Percentiles rank a stretch among this genome's conserved stretches.
phyloP scores from a whole-genome alignment of 371 early-diverging fungal genomes.

The Funneliformis caledonium region DNA sequence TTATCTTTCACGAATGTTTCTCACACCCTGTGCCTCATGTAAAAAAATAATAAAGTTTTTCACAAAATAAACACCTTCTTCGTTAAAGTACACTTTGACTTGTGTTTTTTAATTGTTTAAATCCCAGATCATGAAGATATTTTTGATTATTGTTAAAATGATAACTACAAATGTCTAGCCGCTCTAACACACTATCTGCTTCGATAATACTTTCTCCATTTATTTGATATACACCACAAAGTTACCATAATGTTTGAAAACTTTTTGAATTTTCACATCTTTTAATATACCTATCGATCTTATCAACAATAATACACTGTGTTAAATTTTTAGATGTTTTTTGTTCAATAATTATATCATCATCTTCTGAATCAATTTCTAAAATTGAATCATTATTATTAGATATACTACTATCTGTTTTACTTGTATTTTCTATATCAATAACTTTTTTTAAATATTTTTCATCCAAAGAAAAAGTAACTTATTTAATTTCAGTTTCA shows the following conservation, averaged over 20 bases:
- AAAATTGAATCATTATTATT: no score
- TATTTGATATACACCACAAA: neutral
- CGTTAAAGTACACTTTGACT: neutral
- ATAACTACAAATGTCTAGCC: neutral
- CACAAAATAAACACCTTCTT: neutral
- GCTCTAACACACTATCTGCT: neutral
- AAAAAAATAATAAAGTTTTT: neutral
- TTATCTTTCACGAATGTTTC: neutral
- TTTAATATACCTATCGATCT: neutral
- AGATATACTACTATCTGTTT: no score
- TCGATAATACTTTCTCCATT: neutral
- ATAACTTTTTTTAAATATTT: no score
- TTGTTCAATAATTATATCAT: neutral
- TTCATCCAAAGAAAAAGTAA: no score
- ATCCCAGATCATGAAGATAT: neutral
- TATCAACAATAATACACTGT: neutral
- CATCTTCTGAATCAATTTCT: neutral
- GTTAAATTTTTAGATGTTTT: neutral
- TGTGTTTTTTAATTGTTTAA: neutral
- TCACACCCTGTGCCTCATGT: neutral
- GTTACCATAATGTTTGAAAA: neutral
- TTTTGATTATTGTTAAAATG: neutral
- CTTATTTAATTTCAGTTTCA: no score
- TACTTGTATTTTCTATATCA: no score
- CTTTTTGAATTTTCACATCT: neutral